Conservation (phyloP, 805 yeast species). For the Scheffersomyces coipomensis region DNA sequence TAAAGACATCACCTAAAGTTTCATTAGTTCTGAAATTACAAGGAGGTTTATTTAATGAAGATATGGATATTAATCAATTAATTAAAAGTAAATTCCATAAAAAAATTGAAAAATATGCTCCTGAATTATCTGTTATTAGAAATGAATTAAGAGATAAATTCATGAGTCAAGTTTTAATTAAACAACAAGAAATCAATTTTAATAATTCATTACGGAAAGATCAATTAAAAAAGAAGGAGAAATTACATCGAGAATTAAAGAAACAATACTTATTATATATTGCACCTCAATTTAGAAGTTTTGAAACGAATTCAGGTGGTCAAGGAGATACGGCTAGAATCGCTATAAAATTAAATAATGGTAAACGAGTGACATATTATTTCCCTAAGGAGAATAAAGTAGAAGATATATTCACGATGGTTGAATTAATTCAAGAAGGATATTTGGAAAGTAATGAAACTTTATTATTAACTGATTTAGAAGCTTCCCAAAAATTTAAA, state of each 20-base stretch:
- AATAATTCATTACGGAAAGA: conserved; percentile 70
- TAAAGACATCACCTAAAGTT: conserved; percentile 53
- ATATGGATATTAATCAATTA: conserved; percentile 29
- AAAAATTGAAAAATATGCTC: conserved; percentile 57
- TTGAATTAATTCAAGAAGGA: conserved; percentile 36
- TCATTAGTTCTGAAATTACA: conserved; percentile 63
- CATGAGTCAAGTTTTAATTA: conserved; percentile 54
- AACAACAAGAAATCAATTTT: conserved; percentile 77
- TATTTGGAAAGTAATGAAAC: conserved; percentile 29
- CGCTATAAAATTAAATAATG: conserved; percentile 66
- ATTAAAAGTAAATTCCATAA: conserved; percentile 40
- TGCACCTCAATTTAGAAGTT: conserved; percentile 21
- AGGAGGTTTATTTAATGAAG: conserved; percentile 47
- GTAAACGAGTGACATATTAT: conserved; percentile 48
- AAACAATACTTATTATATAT: conserved; percentile 35
- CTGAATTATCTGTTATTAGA: conserved; percentile 58
- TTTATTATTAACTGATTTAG: conserved; percentile 18
- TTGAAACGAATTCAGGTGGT: conserved; percentile 8
- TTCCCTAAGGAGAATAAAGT: conserved; percentile 30
- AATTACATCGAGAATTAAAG: conserved; percentile 26
- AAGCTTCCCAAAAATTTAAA: conserved; percentile 20
- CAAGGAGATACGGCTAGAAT: conserved; percentile 49
- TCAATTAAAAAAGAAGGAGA: conserved; percentile 43
- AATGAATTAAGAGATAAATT: conserved; percentile 62
- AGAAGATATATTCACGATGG: conserved; percentile 32